A percentile compares a stretch with the other conserved stretches of the same genome.
phyloP scores from a whole-genome alignment of 2,329 filamentous ascomycete species.

The Colletotrichum euphorbiae region DNA sequence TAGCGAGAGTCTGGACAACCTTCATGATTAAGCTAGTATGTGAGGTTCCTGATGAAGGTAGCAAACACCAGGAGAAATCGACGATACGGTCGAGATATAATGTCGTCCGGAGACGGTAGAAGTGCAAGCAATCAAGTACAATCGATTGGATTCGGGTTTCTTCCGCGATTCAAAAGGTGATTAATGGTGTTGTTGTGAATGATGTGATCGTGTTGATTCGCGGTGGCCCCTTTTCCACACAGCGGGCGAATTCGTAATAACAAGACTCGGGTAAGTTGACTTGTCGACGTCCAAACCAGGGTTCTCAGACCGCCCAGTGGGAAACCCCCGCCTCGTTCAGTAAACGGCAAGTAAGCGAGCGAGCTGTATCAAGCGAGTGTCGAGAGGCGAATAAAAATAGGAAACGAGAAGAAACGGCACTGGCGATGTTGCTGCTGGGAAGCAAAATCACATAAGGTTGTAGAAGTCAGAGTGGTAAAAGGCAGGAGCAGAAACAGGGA shows the following conservation, averaged over 20 bases:
- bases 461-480: conserved; percentile 1
- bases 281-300: not conserved
- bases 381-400: conserved; percentile 8
- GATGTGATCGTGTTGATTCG: conserved; percentile 8
- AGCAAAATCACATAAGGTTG: conserved; percentile 36
- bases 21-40: conserved; percentile 32
- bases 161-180: conserved; percentile 3
- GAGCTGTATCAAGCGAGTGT: conserved; percentile 36
- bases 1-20: conserved; percentile 41
- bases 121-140: not conserved
- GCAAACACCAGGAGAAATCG: not conserved
- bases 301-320: not conserved
- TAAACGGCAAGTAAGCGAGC: conserved; percentile 26
- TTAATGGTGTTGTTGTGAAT: conserved; percentile 1
- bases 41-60: not conserved
- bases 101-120: not conserved
- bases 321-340: conserved; percentile 23
- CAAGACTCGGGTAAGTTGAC: not conserved
- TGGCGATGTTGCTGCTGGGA: conserved; percentile 38
- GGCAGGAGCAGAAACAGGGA: not conserved
- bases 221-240: conserved; percentile 26
- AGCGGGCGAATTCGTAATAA: conserved; percentile 24
- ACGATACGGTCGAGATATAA: not conserved
- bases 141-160: not conserved
- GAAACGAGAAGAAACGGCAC: conserved; percentile 14